Evolutionary conservation across 2,329 filamentous ascomycete genomes (phyloP), one percentile per base, ranked within the genome.

Genomic region (Chaetothyriales sp.): DNA sequence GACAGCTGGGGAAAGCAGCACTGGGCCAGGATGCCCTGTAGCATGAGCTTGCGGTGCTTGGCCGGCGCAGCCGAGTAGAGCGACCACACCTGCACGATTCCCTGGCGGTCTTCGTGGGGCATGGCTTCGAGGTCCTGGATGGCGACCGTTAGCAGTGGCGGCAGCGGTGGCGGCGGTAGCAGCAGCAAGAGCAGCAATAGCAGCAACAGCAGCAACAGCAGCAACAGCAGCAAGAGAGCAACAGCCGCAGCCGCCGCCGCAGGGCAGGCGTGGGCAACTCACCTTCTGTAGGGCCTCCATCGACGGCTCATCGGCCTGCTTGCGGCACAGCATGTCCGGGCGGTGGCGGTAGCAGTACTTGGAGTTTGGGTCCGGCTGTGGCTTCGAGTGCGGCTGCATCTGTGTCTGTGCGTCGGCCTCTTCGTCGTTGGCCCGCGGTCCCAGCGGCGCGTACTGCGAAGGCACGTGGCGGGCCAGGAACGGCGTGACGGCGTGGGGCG

Each of bases 1-100:
- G 92, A 97, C 5, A 98, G 80, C 64, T 98, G 92, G 1, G 92
- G 90, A 64, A 98, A 97, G 71, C 92, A 98, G 68, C 90, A 97
- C 67, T 97, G 89, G 0, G 90, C 85, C 55, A 98, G 82, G 62
- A 98, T 90, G 59, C 92, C 92, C 66, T 95, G 89, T 6, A 98
- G 77, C 86, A 98, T 97, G 54, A 98, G 77, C 57, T 94, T 90
- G 60, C 92, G 83, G 64, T 97, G 90, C 66, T 94, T 95, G 8
- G 88, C 79, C 0, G 92, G 92, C 0, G 92, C 89, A 43, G 92
- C 92, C 0, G 90, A 97, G 73, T 98, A 98, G 47, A 97, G 76
- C 0, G 90, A 94, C 92, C 92, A 98, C 51, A 97, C 89, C 63
- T 95, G 90, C 33, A 89, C 88, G 62, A 98, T 95, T 64, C 86